A percentile compares a stretch with the other conserved stretches of the same genome.
Conservation (phyloP, 768 basidiomycete species). For the Boletus sensibilis region DNA sequence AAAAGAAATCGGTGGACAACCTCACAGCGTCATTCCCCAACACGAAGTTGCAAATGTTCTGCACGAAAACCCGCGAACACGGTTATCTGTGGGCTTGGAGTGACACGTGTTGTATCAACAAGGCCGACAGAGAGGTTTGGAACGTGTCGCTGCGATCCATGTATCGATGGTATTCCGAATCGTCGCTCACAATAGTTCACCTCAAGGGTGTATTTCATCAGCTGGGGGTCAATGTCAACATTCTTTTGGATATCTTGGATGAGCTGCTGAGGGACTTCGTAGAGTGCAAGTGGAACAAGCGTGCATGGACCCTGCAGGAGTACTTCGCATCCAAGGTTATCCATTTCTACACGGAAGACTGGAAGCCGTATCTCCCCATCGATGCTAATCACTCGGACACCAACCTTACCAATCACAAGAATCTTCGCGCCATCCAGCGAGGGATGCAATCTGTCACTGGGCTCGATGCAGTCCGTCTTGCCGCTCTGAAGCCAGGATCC, state of each 20-base stretch:
- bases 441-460: slow-evolving; percentile 17
- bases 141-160: slow-evolving; percentile 23
- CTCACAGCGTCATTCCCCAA: not conserved
- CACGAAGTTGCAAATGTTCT: slow-evolving; percentile 15
- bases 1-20: not conserved
- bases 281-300: slow-evolving; percentile 22
- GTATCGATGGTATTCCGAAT: slow-evolving; percentile 27
- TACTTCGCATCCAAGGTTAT: slow-evolving; percentile 22
- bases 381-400: not conserved
- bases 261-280: slow-evolving; percentile 5
- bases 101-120: slow-evolving; percentile 30
- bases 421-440: not conserved
- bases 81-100: slow-evolving; percentile 26
- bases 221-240: not conserved
- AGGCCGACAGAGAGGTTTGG: slow-evolving; percentile 13
- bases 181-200: slow-evolving; percentile 27
- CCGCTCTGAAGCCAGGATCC: slow-evolving; percentile 8
- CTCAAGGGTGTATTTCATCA: slow-evolving; percentile 12
- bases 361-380: slow-evolving; percentile 20
- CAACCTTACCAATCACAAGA: slow-evolving; percentile 14
- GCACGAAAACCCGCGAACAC: not conserved
- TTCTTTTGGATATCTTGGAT: not conserved
- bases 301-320: slow-evolving; percentile 25
- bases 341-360: slow-evolving; percentile 25
- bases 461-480: slow-evolving; percentile 2